phyloP scores from a whole-genome alignment of 768 basidiomycete genomes.

The Pleurotus ostreatus region DNA sequence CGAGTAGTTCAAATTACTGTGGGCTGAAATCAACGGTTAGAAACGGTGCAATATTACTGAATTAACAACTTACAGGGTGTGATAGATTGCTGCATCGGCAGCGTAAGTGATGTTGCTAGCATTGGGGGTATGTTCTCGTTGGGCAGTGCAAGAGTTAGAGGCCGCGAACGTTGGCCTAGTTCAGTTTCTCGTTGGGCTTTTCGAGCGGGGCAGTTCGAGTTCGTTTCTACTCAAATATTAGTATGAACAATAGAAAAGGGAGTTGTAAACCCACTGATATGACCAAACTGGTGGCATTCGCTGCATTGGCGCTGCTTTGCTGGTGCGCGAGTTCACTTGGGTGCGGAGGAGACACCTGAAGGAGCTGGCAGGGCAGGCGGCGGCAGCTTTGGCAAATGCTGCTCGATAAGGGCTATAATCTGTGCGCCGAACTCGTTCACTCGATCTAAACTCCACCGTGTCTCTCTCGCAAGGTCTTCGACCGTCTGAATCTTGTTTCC shows the following conservation, averaged over 20 bases:
- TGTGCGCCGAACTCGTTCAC: neutral
- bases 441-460: constrained; percentile 1
- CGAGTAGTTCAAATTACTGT: too few species aligned
- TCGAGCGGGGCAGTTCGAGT: neutral
- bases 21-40: too few species aligned
- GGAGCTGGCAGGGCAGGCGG: neutral
- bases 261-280: constrained; percentile 7
- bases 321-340: neutral
- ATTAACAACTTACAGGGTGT: too few species aligned
- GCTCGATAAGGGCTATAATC: neutral
- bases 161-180: neutral
- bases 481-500: constrained; percentile 7
- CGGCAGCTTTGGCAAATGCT: neutral
- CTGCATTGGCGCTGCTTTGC: constrained; percentile 2
- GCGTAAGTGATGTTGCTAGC: too few species aligned
- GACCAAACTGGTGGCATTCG: constrained; percentile 8
- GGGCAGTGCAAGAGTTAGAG: neutral
- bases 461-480: constrained; percentile 10
- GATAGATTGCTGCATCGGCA: too few species aligned
- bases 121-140: too few species aligned
- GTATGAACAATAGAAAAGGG: neutral
- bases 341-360: neutral
- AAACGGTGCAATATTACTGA: too few species aligned
- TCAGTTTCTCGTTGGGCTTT: constrained; percentile 1
- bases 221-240: neutral